Evolutionary conservation across 1,284 basidiomycete species (phyloP).

Genomic region (Baeospora myosura): DNA sequence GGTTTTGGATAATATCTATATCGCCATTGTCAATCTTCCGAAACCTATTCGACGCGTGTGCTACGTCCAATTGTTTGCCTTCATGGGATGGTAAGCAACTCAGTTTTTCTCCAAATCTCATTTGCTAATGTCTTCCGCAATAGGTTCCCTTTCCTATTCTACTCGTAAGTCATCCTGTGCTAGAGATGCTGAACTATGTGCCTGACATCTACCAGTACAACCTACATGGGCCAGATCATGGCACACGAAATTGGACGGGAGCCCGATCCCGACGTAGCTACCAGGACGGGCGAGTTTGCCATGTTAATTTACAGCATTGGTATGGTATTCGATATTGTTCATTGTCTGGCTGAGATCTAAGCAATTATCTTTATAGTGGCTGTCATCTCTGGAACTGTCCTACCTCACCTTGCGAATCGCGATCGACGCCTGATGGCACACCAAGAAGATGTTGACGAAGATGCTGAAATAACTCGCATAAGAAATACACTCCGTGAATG

Average conservation of each 20-base stretch:
- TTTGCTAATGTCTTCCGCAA: slow-evolving; percentile 5
- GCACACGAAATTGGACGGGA: slow-evolving; percentile 65
- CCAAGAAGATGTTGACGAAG: slow-evolving; percentile 63
- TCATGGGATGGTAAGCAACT: slow-evolving; percentile 78
- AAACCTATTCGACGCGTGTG: slow-evolving; percentile 83
- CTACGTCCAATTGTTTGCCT: slow-evolving; percentile 85
- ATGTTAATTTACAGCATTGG: slow-evolving; percentile 88
- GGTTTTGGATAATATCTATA: slow-evolving; percentile 69
- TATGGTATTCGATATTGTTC: slow-evolving; percentile 28
- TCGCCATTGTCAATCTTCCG: slow-evolving; percentile 69
- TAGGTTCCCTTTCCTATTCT: slow-evolving; percentile 94
- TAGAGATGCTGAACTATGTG: slow-evolving; percentile 1
- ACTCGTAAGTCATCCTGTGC: slow-evolving; percentile 48
- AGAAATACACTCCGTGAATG: slow-evolving; percentile 69
- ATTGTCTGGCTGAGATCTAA: not conserved
- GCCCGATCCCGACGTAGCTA: slow-evolving; percentile 76
- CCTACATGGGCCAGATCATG: slow-evolving; percentile 89
- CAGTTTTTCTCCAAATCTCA: slow-evolving; percentile 1
- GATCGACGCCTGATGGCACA: slow-evolving; percentile 71
- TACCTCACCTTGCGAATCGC: slow-evolving; percentile 77
- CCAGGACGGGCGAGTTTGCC: slow-evolving; percentile 81
- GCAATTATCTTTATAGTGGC: slow-evolving; percentile 51
- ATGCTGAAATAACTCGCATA: slow-evolving; percentile 63
- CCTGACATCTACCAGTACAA: slow-evolving; percentile 48
- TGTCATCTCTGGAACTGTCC: slow-evolving; percentile 71